Conservation (phyloP, 1,139 yeast genomes). For the Schwanniomyces etchellsii region DNA sequence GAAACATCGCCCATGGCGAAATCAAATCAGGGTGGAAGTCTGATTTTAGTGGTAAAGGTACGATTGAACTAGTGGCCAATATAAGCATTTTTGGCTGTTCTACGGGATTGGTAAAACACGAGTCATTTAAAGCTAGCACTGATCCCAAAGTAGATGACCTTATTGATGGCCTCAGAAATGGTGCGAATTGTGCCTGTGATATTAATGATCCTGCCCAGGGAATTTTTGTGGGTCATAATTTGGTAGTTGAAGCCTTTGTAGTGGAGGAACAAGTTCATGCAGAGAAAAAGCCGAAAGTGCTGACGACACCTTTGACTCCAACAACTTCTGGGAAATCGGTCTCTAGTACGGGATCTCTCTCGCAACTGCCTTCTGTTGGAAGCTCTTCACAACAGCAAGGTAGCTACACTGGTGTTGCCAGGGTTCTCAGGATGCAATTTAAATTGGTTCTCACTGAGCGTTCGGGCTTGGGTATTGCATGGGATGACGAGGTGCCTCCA, state of each 20-base stretch:
- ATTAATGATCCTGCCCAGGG: slow-evolving; percentile 80
- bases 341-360: slow-evolving; percentile 2
- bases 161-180: slow-evolving; percentile 27
- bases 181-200: slow-evolving; percentile 70
- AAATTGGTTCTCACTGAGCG: slow-evolving; percentile 76
- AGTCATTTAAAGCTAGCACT: slow-evolving; percentile 21
- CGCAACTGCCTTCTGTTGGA: slow-evolving; percentile 1
- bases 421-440: slow-evolving; percentile 93
- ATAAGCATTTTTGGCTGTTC: slow-evolving; percentile 52
- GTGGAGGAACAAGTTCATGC: slow-evolving; percentile 74
- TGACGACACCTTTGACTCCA: slow-evolving; percentile 10
- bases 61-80: slow-evolving; percentile 70
- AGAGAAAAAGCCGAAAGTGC: slow-evolving; percentile 8
- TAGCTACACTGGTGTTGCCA: slow-evolving; percentile 89
- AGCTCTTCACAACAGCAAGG: slow-evolving; percentile 30
- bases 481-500: slow-evolving; percentile 99
- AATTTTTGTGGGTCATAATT: slow-evolving; percentile 63
- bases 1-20: slow-evolving; percentile 74
- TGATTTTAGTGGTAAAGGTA: slow-evolving; percentile 72
- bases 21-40: slow-evolving; percentile 91
- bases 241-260: slow-evolving; percentile 83
- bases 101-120: slow-evolving; percentile 43
- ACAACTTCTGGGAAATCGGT: slow-evolving; percentile 10
- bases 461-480: slow-evolving; percentile 91
- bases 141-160: slow-evolving; percentile 21